These are phyloP conservation scores for Moelleriella libera DNA, from an alignment of 2,329 filamentous ascomycete species.

Conservation along the genomic window DNA sequence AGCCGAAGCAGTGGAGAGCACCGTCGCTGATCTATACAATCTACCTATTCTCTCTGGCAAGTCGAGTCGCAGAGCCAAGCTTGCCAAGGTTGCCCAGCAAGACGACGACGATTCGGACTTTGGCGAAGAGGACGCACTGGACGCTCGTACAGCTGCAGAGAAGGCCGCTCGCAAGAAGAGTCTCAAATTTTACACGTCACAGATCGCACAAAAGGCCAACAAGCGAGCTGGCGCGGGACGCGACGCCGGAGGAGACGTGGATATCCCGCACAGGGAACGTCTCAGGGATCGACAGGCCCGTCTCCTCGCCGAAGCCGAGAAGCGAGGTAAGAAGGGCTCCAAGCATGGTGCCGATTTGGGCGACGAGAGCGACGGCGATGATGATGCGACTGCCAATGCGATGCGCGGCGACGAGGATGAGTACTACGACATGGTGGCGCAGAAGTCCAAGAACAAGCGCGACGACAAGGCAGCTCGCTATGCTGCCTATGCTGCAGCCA, in stretches of 20 bases:
- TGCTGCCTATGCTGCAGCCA: constrained; percentile 44
- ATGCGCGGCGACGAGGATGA: constrained; percentile 50
- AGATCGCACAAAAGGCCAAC: constrained; percentile 89
- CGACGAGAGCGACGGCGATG: constrained; percentile 55
- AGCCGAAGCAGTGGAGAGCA: constrained; percentile 53
- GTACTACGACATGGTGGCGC: constrained; percentile 83
- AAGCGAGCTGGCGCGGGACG: constrained; percentile 62
- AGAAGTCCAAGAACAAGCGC: constrained; percentile 54
- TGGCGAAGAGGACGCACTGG: constrained; percentile 74
- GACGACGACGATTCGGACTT: constrained; percentile 69
- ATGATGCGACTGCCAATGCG: constrained; percentile 35
- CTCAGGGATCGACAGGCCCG: constrained; percentile 74
- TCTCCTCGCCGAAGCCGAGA: constrained; percentile 78
- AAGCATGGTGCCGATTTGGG: constrained; percentile 52
- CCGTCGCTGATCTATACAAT: constrained; percentile 53
- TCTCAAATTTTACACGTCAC: constrained; percentile 93
- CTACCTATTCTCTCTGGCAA: constrained; percentile 38
- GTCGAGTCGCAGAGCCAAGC: constrained; percentile 20
- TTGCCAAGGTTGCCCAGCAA: constrained; percentile 20
- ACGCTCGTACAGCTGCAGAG: constrained; percentile 65
- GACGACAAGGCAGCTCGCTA: constrained; percentile 52
- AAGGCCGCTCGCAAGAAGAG: constrained; percentile 86
- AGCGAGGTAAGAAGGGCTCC: constrained; percentile 54
- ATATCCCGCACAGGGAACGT: constrained; percentile 80
- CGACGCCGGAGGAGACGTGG: constrained; percentile 64